A percentile compares a stretch with the other conserved stretches of the same genome.
Conservation (phyloP, 140 eudicot species). For the Flaveria floridana region DNA sequence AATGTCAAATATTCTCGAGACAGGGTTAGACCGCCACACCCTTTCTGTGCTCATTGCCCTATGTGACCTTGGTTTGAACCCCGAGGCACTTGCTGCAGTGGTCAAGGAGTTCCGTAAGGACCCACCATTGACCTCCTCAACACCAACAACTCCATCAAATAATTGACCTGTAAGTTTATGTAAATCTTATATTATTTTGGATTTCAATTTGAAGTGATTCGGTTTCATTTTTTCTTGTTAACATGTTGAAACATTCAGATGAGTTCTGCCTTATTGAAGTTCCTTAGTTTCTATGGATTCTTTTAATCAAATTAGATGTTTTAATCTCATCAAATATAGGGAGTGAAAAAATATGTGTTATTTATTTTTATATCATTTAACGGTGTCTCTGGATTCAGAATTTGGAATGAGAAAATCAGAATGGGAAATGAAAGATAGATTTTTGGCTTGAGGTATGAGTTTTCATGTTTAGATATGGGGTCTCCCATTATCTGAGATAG, state of each 20-base stretch:
- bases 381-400: too few species aligned
- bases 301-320: too few species aligned
- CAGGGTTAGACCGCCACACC: slow-evolving; percentile 87
- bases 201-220: not conserved
- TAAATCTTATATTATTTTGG: not conserved
- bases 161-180: slow-evolving; percentile 18
- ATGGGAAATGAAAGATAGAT: too few species aligned
- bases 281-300: too few species aligned
- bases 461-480: too few species aligned
- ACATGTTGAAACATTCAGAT: slow-evolving; percentile 6
- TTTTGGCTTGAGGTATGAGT: too few species aligned
- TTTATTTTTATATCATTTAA: too few species aligned
- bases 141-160: slow-evolving; percentile 16
- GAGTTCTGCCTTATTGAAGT: not conserved
- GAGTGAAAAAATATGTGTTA: too few species aligned
- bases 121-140: slow-evolving; percentile 34
- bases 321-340: too few species aligned
- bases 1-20: slow-evolving; percentile 79
- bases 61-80: slow-evolving; percentile 74
- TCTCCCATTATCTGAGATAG: too few species aligned
- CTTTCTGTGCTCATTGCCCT: slow-evolving; percentile 78
- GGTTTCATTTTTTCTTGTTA: not conserved
- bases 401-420: too few species aligned
- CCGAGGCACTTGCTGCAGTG: slow-evolving; percentile 73
- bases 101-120: slow-evolving; percentile 70